These are phyloP conservation scores for Crucihimalaya himalaica DNA, from an alignment of 345 rosid species.

Conservation along the genomic window DNA sequence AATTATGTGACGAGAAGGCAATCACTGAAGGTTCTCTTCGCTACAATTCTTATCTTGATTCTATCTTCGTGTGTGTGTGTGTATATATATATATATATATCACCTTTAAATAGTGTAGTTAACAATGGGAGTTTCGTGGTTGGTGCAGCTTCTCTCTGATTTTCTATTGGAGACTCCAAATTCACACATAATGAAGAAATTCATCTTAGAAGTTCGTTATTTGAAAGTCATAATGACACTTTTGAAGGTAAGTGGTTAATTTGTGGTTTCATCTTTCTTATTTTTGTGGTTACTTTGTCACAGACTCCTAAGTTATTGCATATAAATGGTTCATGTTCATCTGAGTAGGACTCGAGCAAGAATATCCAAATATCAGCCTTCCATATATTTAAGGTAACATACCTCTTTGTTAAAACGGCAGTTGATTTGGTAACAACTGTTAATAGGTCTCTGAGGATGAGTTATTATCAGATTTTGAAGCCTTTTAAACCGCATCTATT, in stretches of 20 bases:
- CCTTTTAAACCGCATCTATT: not conserved
- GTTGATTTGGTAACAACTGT: not conserved
- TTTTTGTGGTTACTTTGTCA: slow-evolving; percentile 1
- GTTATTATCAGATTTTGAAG: slow-evolving; percentile 1
- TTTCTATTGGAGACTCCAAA: slow-evolving; percentile 88
- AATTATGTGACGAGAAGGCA: slow-evolving; percentile 98
- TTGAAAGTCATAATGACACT: slow-evolving; percentile 93
- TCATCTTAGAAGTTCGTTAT: slow-evolving; percentile 82
- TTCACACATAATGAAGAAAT: slow-evolving; percentile 90
- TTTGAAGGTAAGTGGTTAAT: slow-evolving; percentile 59
- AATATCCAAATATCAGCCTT: slow-evolving; percentile 90
- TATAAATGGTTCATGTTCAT: slow-evolving; percentile 21
- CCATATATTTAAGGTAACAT: slow-evolving; percentile 87
- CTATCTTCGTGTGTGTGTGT: too few species aligned
- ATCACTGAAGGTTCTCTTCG: slow-evolving; percentile 77
- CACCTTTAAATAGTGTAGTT: slow-evolving; percentile 1
- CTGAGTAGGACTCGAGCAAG: slow-evolving; percentile 87
- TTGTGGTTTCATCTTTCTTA: slow-evolving; percentile 1
- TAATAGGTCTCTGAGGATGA: slow-evolving; percentile 13
- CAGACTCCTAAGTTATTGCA: slow-evolving; percentile 9
- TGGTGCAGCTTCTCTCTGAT: slow-evolving; percentile 81
- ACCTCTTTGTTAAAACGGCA: not conserved
- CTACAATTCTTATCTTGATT: slow-evolving; percentile 8
- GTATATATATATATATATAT: not conserved
- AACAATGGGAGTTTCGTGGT: slow-evolving; percentile 34